Conservation (phyloP, 2,329 filamentous ascomycete species). For the Fusarium lyarnte region DNA sequence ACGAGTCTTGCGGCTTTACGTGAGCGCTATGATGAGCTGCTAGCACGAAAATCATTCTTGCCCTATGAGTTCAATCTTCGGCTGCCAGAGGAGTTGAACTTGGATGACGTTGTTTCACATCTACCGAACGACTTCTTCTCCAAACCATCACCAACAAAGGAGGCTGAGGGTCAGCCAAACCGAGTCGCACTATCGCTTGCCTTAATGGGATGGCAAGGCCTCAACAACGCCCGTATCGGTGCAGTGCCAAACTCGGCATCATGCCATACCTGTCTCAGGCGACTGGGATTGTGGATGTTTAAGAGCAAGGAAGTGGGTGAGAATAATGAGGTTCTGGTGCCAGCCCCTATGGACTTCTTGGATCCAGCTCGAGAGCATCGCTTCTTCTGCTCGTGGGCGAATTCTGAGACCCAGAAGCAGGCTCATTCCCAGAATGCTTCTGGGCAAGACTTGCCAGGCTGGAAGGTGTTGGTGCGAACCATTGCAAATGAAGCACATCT, state of each 20-base stretch:
- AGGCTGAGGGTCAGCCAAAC: slow-evolving; percentile 55
- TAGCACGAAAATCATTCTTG: slow-evolving; percentile 62
- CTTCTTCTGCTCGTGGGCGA: slow-evolving; percentile 86
- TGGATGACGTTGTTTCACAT: slow-evolving; percentile 60
- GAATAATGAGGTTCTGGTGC: slow-evolving; percentile 62
- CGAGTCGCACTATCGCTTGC: slow-evolving; percentile 74
- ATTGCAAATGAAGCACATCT: slow-evolving; percentile 68
- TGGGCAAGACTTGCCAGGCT: slow-evolving; percentile 58
- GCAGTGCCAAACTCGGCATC: slow-evolving; percentile 77
- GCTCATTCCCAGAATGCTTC: slow-evolving; percentile 46
- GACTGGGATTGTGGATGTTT: slow-evolving; percentile 95
- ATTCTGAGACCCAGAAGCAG: slow-evolving; percentile 66
- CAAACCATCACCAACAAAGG: slow-evolving; percentile 49
- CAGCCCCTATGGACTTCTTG: slow-evolving; percentile 72
- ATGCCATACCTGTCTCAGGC: slow-evolving; percentile 87
- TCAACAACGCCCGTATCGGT: slow-evolving; percentile 63
- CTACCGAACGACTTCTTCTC: slow-evolving; percentile 67
- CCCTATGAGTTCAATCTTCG: slow-evolving; percentile 71
- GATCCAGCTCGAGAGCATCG: slow-evolving; percentile 79
- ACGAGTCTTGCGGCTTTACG: slow-evolving; percentile 67
- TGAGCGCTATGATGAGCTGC: slow-evolving; percentile 72
- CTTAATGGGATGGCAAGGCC: slow-evolving; percentile 79
- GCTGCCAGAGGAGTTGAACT: slow-evolving; percentile 61
- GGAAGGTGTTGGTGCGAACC: slow-evolving; percentile 64
- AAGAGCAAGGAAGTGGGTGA: slow-evolving; percentile 74